phyloP scores from a whole-genome alignment of 2,329 filamentous ascomycete species.

The Phaeosphaeriaceae sp. region DNA sequence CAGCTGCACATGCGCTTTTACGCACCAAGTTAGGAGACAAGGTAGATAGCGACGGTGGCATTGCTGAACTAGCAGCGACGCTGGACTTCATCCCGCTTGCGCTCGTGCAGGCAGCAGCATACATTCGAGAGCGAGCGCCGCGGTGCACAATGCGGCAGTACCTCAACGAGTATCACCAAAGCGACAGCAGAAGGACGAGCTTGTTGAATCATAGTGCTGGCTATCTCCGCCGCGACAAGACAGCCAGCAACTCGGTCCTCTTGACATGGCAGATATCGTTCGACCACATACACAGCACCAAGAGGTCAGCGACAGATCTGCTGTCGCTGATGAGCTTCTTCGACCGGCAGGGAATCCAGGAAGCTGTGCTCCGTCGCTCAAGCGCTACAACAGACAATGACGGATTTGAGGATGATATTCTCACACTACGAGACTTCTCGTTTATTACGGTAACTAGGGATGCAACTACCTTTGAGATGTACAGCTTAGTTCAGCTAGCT shows the following conservation, averaged over 20 bases:
- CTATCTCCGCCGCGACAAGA: constrained; percentile 41
- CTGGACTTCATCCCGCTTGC: no score
- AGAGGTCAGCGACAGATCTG: constrained; percentile 47
- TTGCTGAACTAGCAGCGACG: not conserved
- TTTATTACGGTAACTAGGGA: constrained; percentile 9
- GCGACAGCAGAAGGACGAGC: constrained; percentile 33
- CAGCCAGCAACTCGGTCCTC: constrained; percentile 45
- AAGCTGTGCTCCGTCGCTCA: constrained; percentile 32
- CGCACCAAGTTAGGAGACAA: constrained; percentile 1
- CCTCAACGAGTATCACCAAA: constrained; percentile 47
- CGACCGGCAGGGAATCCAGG: constrained; percentile 52
- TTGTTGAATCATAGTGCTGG: constrained; percentile 26
- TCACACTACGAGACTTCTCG: constrained; percentile 15
- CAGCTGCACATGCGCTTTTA: no score
- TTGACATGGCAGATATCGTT: constrained; percentile 45
- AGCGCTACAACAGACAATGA: no score
- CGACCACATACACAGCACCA: constrained; percentile 40
- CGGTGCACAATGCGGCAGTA: constrained; percentile 39
- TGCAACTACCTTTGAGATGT: constrained; percentile 1
- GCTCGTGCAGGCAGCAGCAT: no score
- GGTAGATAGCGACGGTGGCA: not conserved
- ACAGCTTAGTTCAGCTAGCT: constrained; percentile 14
- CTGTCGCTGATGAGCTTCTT: constrained; percentile 58
- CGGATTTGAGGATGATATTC: constrained; percentile 14
- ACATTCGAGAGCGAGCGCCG: constrained; percentile 29